Conservation (phyloP, 345 rosid genomes). For the Bretschneidera sinensis region DNA sequence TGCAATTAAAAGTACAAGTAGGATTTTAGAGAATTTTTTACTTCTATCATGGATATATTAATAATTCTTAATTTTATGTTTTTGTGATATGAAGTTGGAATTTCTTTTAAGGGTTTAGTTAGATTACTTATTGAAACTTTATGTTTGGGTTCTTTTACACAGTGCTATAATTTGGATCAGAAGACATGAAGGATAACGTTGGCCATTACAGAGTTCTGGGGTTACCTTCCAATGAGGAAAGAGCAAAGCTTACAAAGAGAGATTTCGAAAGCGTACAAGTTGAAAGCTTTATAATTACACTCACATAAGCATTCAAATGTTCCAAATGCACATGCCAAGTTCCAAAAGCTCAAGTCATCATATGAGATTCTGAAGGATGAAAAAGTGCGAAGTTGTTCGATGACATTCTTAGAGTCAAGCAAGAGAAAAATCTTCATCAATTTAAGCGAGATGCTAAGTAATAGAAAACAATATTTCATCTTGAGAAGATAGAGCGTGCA, state of each 20-base stretch:
- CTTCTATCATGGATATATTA: too few relatives aligned
- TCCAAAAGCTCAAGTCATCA: slow-evolving; percentile 69
- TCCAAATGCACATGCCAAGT: slow-evolving; percentile 66
- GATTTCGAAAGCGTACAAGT: slow-evolving; percentile 69
- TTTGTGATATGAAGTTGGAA: too few relatives aligned
- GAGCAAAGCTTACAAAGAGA: slow-evolving; percentile 63
- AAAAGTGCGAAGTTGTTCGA: slow-evolving; percentile 77
- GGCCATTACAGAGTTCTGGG: slow-evolving; percentile 78
- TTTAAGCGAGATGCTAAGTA: slow-evolving; percentile 61
- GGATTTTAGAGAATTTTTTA: too few relatives aligned
- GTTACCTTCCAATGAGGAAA: slow-evolving; percentile 80
- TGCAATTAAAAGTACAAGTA: too few relatives aligned
- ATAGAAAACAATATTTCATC: slow-evolving; percentile 69
- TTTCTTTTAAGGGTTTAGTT: too few relatives aligned
- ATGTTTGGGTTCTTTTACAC: too few relatives aligned
- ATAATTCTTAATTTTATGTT: too few relatives aligned
- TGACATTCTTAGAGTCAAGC: slow-evolving; percentile 69
- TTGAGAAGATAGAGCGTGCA: slow-evolving; percentile 75
- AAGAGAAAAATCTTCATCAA: slow-evolving; percentile 49
- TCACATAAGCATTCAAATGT: slow-evolving; percentile 83
- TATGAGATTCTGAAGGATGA: slow-evolving; percentile 75
- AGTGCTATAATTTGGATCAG: too few relatives aligned
- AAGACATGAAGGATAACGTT: slow-evolving; percentile 51
- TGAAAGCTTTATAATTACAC: slow-evolving; percentile 73
- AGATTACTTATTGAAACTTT: too few relatives aligned